Evolutionary conservation across 352 stramenopile genomes (phyloP), one percentile per base, ranked within the genome.

Genomic region (Phytopythium chamaehyphon): DNA sequence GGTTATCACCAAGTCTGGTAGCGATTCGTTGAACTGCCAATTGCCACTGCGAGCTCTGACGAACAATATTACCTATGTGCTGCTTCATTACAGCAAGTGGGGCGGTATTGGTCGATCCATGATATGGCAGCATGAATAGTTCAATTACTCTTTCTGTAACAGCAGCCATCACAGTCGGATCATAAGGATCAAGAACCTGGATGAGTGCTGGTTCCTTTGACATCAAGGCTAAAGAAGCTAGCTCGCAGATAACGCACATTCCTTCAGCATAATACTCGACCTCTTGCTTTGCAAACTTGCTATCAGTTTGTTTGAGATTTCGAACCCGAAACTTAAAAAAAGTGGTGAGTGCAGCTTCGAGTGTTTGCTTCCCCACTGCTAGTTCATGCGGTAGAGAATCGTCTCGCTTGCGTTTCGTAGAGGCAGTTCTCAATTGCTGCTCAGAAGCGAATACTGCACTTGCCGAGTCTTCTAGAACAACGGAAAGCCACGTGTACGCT

Each of bases 401-500:
- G 14, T 38, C 38, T 43, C 48, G 48, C 48, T 54, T 54, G 15
- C 23, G 31, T 6, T 37, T 46, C n/a, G 3, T 8, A 14, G 21
- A 46, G n/a, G 37, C 21, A 5, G 26, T 15, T 19, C 6, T 19
- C 15, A 40, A 26, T 2, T 8, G n/a, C n/a, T 37, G 23, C 35
- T 38, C 43, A 36, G 11, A 8, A n/a, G 8, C 43, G 40, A 81
- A 50, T 24, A 76, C 49, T 12, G 8, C 24, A 15, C 46, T 45
- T 10, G 64, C 51, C 3, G 73, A 59, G 7, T 68, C 61, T 18
- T 64, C 76, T 14, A 91, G 55, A 2, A 88, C 49, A 18, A 70
- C 57, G 14, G 62, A 57, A 47, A 61, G 83, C 81, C 81, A 91
- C 19, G 59, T 50, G 35, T 71, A 88, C 38, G 61, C 76, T 19